A percentile compares a stretch with the other conserved stretches of the same genome.
These are phyloP conservation scores for Russula sp. DNA, from an alignment of 768 basidiomycete genomes.

Conservation along the genomic window DNA sequence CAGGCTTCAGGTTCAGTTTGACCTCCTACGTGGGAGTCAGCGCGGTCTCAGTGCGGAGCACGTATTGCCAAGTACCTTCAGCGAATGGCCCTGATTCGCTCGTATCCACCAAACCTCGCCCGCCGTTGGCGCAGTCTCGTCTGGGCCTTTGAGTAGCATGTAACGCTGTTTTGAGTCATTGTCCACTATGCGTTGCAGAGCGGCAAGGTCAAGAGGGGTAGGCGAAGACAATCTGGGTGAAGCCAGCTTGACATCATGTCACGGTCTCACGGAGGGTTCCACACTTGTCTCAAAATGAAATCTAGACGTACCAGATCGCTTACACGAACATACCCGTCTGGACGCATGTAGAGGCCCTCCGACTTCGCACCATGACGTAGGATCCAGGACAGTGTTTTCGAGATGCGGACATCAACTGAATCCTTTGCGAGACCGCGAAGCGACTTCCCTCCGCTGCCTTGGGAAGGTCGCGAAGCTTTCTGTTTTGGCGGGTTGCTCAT, in stretches of 20 bases:
- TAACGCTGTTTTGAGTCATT: constrained; percentile 62
- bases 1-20: constrained; percentile 56
- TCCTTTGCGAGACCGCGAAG: constrained; percentile 55
- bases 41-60: neutral
- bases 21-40: constrained; percentile 42
- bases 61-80: constrained; percentile 44
- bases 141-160: constrained; percentile 44
- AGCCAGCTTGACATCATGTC: constrained; percentile 43
- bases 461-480: constrained; percentile 9
- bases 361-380: constrained; percentile 84
- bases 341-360: constrained; percentile 66
- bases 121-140: constrained; percentile 24
- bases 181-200: constrained; percentile 56
- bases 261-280: neutral
- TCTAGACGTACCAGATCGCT: constrained; percentile 67
- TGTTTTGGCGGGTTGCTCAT: constrained; percentile 7
- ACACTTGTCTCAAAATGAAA: neutral
- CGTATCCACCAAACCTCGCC: constrained; percentile 73
- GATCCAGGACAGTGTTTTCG: constrained; percentile 85
- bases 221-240: constrained; percentile 52
- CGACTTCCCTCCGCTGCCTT: constrained; percentile 30
- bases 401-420: constrained; percentile 58
- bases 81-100: constrained; percentile 86
- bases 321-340: constrained; percentile 82
- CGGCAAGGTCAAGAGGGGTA: constrained; percentile 41